phyloP scores from a whole-genome alignment of 2,329 filamentous ascomycete species.

The Epichloe amarillans region DNA sequence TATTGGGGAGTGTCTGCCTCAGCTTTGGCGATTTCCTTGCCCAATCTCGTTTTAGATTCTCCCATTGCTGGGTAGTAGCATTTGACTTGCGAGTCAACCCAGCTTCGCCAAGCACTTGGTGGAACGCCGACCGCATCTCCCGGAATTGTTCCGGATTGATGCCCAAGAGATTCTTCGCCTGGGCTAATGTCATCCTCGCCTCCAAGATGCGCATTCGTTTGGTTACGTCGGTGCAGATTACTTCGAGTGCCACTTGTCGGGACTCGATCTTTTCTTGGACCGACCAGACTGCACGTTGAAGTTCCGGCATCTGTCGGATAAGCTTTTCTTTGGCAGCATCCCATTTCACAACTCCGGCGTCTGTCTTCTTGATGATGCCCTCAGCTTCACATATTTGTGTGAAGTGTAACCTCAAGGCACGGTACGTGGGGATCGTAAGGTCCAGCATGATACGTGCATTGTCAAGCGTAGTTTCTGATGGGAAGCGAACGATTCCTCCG shows the following conservation, averaged over 20 bases:
- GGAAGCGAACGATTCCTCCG: constrained; percentile 59
- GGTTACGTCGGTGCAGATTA: constrained; percentile 70
- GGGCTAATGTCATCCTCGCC: constrained; percentile 55
- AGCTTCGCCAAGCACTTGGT: constrained; percentile 49
- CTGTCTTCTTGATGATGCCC: constrained; percentile 60
- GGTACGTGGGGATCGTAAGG: constrained; percentile 51
- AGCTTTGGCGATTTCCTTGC: constrained; percentile 43
- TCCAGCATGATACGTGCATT: constrained; percentile 59
- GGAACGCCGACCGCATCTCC: constrained; percentile 51
- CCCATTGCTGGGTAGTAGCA: constrained; percentile 58
- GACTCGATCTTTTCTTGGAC: constrained; percentile 44
- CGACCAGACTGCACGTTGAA: constrained; percentile 47
- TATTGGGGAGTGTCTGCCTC: constrained; percentile 33
- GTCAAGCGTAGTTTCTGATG: constrained; percentile 70
- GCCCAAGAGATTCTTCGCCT: constrained; percentile 51
- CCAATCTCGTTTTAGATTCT: constrained; percentile 56
- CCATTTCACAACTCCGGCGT: constrained; percentile 62
- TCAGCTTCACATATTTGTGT: constrained; percentile 55
- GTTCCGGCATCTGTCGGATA: constrained; percentile 48
- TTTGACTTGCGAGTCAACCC: constrained; percentile 63
- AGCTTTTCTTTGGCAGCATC: constrained; percentile 55
- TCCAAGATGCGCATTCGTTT: constrained; percentile 59
- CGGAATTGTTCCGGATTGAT: constrained; percentile 35
- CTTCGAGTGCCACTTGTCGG: constrained; percentile 58
- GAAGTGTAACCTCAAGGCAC: constrained; percentile 51